These are phyloP conservation scores for Symbiotaphrina buchneri DNA, from an alignment of 495 filamentous ascomycete genomes.

Conservation along the genomic window DNA sequence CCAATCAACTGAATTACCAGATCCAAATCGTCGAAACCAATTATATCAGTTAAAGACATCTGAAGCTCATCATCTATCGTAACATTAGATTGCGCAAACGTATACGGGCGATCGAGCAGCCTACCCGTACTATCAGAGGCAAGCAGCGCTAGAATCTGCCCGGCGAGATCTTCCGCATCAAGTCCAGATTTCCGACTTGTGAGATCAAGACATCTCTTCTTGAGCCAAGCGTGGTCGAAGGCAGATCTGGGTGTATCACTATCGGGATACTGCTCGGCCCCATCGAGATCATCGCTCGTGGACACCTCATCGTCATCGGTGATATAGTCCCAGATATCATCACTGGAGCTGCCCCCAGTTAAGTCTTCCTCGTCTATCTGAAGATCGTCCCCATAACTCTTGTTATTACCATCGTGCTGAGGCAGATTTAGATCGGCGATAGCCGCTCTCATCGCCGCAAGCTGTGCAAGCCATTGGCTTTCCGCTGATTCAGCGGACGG, in stretches of 20 bases:
- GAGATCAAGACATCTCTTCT: conserved; percentile 34
- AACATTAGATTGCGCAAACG: conserved; percentile 8
- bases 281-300: conserved; percentile 24
- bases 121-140: conserved; percentile 26
- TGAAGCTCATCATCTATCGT: conserved; percentile 62
- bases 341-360: conserved; percentile 34
- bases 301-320: conserved; percentile 41
- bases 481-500: conserved; percentile 17
- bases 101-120: not conserved
- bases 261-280: conserved; percentile 10
- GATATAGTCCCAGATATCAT: conserved; percentile 82
- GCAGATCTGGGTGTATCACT: conserved; percentile 5
- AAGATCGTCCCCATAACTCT: conserved; percentile 15
- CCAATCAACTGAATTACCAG: conserved; percentile 66
- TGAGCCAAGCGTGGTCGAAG: conserved; percentile 37
- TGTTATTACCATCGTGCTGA: conserved; percentile 3
- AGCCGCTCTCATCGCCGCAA: conserved; percentile 48
- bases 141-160: conserved; percentile 48
- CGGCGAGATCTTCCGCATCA: conserved; percentile 33
- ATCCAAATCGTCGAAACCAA: conserved; percentile 83
- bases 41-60: conserved; percentile 68
- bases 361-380: conserved; percentile 37
- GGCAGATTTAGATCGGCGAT: conserved; percentile 44
- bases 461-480: conserved; percentile 47
- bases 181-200: conserved; percentile 36